Conservation (phyloP, 2,329 filamentous ascomycete species). For the Hymenoscyphus linearis region DNA sequence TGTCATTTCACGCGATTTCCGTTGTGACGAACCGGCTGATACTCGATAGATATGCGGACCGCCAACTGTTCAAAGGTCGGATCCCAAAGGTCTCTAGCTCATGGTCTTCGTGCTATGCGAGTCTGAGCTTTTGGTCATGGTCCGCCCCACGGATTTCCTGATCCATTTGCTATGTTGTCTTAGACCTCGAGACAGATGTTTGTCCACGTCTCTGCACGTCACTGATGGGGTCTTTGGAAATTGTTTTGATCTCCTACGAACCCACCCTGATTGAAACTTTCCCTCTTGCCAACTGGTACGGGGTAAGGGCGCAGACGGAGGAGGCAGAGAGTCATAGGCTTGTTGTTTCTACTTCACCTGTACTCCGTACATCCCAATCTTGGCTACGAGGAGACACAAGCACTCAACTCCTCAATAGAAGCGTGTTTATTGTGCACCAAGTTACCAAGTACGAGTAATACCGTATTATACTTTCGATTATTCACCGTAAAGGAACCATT, state of each 20-base stretch:
- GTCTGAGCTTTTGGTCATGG: not conserved
- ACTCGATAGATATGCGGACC: not conserved
- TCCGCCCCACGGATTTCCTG: not conserved
- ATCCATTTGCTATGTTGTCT: not conserved
- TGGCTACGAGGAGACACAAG: not conserved
- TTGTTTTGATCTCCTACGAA: too few relatives aligned
- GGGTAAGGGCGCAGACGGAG: not conserved
- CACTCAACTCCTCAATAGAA: too few relatives aligned
- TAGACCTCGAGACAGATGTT: not conserved
- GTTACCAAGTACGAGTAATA: too few relatives aligned
- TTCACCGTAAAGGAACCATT: too few relatives aligned
- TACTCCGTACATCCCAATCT: not conserved
- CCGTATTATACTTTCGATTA: too few relatives aligned
- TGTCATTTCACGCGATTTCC: not conserved
- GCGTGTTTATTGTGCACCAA: too few relatives aligned
- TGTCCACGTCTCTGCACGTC: too few relatives aligned
- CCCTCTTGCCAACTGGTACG: not conserved
- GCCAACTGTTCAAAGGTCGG: not conserved
- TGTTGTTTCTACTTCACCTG: not conserved
- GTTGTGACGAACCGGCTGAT: not conserved
- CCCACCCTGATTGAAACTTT: conserved; percentile 11
- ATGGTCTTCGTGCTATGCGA: not conserved
- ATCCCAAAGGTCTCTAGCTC: too few relatives aligned
- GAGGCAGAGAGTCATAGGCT: not conserved
- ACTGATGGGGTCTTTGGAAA: too few relatives aligned